Percentiles rank a stretch among this genome's conserved stretches.
Evolutionary conservation across 164 flowering plant genomes (phyloP).

Genomic region (Vitis vinifera): DNA sequence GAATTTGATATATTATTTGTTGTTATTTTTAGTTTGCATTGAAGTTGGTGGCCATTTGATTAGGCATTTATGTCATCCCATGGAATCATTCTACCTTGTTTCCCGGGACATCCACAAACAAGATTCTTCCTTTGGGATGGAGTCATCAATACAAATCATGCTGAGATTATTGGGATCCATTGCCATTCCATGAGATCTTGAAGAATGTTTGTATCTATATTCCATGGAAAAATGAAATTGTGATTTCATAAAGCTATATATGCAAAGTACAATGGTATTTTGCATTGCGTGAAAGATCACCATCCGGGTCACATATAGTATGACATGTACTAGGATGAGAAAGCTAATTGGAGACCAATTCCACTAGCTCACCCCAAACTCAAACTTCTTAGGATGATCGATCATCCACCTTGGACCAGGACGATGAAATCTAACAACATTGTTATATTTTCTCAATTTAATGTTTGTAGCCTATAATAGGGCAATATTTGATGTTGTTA

Average conservation of each 20-base stretch:
- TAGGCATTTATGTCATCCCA: neutral
- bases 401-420: slow-evolving; percentile 43
- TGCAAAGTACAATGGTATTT: slow-evolving; percentile 42
- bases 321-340: slow-evolving; percentile 99
- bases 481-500: too few species aligned
- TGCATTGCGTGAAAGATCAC: slow-evolving; percentile 78
- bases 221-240: neutral
- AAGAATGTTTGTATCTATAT: too few species aligned
- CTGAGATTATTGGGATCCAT: too few species aligned
- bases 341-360: slow-evolving; percentile 80
- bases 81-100: too few species aligned
- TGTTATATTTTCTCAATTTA: neutral
- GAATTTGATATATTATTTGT: too few species aligned
- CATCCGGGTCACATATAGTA: slow-evolving; percentile 87
- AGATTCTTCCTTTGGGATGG: too few species aligned
- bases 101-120: neutral
- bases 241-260: slow-evolving; percentile 64
- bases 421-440: slow-evolving; percentile 19
- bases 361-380: slow-evolving; percentile 40
- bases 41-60: too few species aligned
- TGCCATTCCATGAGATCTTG: too few species aligned
- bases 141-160: too few species aligned
- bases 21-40: too few species aligned
- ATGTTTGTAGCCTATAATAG: too few species aligned
- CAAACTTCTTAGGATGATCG: slow-evolving; percentile 65